phyloP scores from a whole-genome alignment of 495 filamentous ascomycete genomes.

The Daldinia caldariorum region DNA sequence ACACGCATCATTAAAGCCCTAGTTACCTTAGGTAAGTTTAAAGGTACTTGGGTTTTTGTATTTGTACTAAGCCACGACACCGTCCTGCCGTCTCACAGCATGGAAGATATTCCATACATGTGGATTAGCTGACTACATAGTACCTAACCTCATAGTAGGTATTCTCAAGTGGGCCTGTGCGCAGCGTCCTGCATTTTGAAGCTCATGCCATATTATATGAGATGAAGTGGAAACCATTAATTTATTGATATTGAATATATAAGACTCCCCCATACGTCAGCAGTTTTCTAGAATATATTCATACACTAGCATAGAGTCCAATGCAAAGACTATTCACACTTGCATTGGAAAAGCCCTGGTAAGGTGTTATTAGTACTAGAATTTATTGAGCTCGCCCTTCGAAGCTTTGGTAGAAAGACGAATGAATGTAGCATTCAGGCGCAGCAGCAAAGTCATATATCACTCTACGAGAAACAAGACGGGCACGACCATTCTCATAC shows the following conservation, averaged over 20 bases:
- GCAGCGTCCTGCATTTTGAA: constrained; percentile 5
- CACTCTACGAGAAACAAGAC: constrained; percentile 20
- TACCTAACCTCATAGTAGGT: too few species aligned
- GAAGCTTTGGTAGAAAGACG: background rate
- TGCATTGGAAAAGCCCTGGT: background rate
- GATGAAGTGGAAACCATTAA: too few species aligned
- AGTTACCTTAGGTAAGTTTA: too few species aligned
- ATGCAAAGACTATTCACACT: background rate
- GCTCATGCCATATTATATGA: background rate
- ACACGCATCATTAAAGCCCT: background rate
- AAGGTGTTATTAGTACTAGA: background rate
- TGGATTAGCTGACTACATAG: too few species aligned
- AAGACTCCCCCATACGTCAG: constrained; percentile 1
- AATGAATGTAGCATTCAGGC: constrained; percentile 8
- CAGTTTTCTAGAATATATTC: constrained; percentile 1
- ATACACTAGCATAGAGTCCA: background rate
- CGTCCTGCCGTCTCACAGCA: constrained; percentile 7
- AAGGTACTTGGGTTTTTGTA: background rate
- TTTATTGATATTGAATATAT: background rate
- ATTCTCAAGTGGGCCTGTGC: constrained; percentile 6
- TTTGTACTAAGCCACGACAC: constrained; percentile 9
- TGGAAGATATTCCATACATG: constrained; percentile 11
- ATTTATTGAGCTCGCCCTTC: background rate
- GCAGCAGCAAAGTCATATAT: constrained; percentile 12
- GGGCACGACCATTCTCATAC: constrained; percentile 6